A percentile compares a stretch with the other conserved stretches of the same genome.
phyloP scores from a whole-genome alignment of 257 asterid species.

The Cordia subcordata region DNA sequence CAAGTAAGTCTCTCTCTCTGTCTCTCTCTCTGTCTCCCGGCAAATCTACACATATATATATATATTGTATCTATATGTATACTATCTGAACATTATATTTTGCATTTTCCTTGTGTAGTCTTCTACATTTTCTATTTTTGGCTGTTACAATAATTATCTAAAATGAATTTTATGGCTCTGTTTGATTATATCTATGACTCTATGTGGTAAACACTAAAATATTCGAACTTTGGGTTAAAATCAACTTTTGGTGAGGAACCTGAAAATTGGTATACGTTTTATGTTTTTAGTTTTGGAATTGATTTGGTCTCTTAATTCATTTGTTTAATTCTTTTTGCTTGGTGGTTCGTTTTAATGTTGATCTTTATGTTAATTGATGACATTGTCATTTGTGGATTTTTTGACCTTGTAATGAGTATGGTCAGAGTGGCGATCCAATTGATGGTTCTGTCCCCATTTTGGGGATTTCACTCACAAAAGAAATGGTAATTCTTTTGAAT shows the following conservation, averaged over 20 bases:
- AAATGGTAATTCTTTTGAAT: too few relatives aligned
- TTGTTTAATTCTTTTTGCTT: background rate
- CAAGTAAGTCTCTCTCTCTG: constrained; percentile 70
- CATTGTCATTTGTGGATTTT: constrained; percentile 8
- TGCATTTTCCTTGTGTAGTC: background rate
- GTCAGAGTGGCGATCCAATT: too few relatives aligned
- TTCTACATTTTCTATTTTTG: constrained; percentile 3
- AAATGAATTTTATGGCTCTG: constrained; percentile 23
- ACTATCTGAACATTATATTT: constrained; percentile 18
- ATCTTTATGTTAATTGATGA: too few relatives aligned
- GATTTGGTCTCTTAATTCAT: background rate
- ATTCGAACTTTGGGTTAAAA: constrained; percentile 25
- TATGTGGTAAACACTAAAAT: constrained; percentile 17
- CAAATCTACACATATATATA: too few relatives aligned
- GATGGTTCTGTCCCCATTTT: too few relatives aligned
- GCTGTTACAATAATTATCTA: constrained; percentile 14
- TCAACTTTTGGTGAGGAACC: constrained; percentile 16
- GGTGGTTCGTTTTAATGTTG: too few relatives aligned
- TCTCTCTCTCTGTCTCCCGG: constrained; percentile 20
- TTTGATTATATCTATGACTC: constrained; percentile 50
- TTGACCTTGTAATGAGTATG: too few relatives aligned
- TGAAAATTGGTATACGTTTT: background rate
- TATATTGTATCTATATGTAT: constrained; percentile 10
- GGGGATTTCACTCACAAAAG: too few relatives aligned
- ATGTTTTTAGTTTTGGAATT: background rate